Conservation (phyloP, 257 asterid species). For the Gynochthodes officinalis region DNA sequence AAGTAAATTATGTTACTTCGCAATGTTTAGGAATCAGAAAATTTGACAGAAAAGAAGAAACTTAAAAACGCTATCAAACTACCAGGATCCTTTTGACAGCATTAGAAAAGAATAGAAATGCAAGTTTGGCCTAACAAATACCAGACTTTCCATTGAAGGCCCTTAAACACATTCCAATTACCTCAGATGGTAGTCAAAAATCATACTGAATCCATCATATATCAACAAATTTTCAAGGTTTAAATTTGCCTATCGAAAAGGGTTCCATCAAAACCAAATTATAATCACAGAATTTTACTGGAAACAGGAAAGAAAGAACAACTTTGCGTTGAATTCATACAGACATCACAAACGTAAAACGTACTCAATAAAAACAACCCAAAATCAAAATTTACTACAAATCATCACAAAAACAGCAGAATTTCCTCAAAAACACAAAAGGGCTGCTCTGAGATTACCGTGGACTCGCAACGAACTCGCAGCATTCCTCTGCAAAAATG, state of each 20-base stretch:
- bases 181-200: background rate
- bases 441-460: constrained; percentile 28
- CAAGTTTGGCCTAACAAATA: background rate
- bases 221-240: background rate
- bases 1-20: background rate
- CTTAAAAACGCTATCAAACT: background rate
- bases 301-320: background rate
- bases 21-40: background rate
- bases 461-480: constrained; percentile 48
- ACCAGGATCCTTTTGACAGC: no score
- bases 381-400: background rate
- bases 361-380: background rate
- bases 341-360: background rate
- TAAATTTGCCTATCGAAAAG: background rate
- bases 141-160: background rate
- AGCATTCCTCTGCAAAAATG: constrained; percentile 17
- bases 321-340: background rate
- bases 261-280: background rate
- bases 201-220: background rate
- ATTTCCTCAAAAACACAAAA: background rate
- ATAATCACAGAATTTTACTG: background rate
- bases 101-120: background rate
- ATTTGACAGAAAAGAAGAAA: background rate
- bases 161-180: background rate
- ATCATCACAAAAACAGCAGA: background rate